Conservation (phyloP, 2,329 filamentous ascomycete genomes). For the Lachnellula cervina region DNA sequence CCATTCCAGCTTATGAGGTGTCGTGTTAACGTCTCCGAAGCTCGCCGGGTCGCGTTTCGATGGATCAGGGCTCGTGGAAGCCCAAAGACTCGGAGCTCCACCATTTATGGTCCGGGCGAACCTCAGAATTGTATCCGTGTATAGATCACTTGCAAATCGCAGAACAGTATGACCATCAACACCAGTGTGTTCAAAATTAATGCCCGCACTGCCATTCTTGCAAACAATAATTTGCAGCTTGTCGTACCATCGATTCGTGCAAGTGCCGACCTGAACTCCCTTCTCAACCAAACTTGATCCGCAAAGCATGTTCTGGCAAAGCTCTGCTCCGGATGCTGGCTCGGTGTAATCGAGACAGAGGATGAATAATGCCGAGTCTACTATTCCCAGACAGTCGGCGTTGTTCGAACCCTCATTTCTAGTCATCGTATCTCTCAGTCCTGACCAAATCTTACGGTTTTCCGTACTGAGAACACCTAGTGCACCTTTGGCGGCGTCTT, state of each 20-base stretch:
- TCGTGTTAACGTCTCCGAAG: slow-evolving; percentile 90
- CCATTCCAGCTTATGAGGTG: slow-evolving; percentile 95
- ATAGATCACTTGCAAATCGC: slow-evolving; percentile 91
- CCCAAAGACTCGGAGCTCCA: slow-evolving; percentile 86
- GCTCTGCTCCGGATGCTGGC: slow-evolving; percentile 69
- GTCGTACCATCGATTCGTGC: slow-evolving; percentile 98
- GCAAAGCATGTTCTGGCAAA: slow-evolving; percentile 99
- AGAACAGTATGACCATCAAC: slow-evolving; percentile 97
- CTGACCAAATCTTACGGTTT: slow-evolving; percentile 94
- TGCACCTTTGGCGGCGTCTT: slow-evolving; percentile 92
- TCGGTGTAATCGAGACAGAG: slow-evolving; percentile 92
- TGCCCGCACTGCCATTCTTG: slow-evolving; percentile 95
- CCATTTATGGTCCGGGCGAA: slow-evolving; percentile 96
- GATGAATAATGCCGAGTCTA: slow-evolving; percentile 89
- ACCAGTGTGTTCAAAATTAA: slow-evolving; percentile 98
- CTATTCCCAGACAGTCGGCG: slow-evolving; percentile 89
- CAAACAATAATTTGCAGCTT: slow-evolving; percentile 99
- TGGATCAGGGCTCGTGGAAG: slow-evolving; percentile 84
- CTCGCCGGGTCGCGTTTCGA: slow-evolving; percentile 85
- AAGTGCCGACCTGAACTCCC: slow-evolving; percentile 94
- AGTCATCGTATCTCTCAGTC: slow-evolving; percentile 80
- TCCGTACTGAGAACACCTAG: slow-evolving; percentile 92
- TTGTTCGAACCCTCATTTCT: slow-evolving; percentile 88
- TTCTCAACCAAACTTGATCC: slow-evolving; percentile 87
- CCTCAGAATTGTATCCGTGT: slow-evolving; percentile 94